A percentile compares a stretch with the other conserved stretches of the same genome.
phyloP scores from a whole-genome alignment of 495 filamentous ascomycete genomes.

The Podospora australis region DNA sequence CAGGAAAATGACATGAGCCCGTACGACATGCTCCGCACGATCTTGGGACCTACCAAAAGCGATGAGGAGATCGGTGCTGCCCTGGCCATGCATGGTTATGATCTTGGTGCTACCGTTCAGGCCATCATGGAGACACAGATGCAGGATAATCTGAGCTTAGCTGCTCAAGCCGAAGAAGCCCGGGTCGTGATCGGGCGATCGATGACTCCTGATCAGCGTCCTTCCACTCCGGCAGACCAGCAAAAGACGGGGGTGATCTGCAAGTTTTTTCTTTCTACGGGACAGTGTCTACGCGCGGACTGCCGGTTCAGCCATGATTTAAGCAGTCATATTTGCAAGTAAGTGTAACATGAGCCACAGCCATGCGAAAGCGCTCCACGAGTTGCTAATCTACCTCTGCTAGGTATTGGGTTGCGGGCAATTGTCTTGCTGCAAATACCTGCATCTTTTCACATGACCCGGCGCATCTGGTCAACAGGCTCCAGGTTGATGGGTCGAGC shows the following conservation, averaged over 20 bases:
- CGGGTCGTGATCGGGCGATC: conserved; percentile 80
- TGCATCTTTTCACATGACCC: conserved; percentile 99
- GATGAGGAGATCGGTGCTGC: conserved; percentile 92
- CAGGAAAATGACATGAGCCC: conserved; percentile 88
- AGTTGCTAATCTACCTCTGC: conserved; percentile 22
- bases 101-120: conserved; percentile 82
- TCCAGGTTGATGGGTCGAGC: conserved; percentile 56
- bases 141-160: conserved; percentile 34
- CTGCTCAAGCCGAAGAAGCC: conserved; percentile 41
- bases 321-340: conserved; percentile 97
- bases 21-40: conserved; percentile 94
- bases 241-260: conserved; percentile 80
- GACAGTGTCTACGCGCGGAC: conserved; percentile 87
- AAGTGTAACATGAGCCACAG: conserved; percentile 38
- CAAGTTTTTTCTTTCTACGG: conserved; percentile 90
- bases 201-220: conserved; percentile 64
- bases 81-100: conserved; percentile 83
- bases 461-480: conserved; percentile 62
- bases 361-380: not conserved
- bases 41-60: conserved; percentile 78
- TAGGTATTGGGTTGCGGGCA: conserved; percentile 95
- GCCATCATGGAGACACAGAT: conserved; percentile 65
- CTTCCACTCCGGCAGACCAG: conserved; percentile 64
- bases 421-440: conserved; percentile 87
- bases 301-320: conserved; percentile 96